These are phyloP conservation scores for Fraxinus americana DNA, from an alignment of 257 asterid species.

Conservation along the genomic window DNA sequence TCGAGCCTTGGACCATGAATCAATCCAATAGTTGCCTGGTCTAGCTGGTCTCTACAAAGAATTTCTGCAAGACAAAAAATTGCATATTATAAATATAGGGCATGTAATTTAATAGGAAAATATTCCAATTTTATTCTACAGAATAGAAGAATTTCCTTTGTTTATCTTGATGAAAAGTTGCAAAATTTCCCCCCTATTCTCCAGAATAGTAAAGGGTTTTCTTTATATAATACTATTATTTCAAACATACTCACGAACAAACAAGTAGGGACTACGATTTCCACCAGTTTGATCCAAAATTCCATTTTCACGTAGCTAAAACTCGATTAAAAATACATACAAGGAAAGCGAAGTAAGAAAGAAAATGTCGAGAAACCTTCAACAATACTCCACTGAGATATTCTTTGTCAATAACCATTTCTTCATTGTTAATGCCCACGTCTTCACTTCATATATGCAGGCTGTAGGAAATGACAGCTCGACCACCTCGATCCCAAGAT, in stretches of 20 bases:
- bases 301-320: neutral
- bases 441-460: constrained; percentile 34
- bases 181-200: too few relatives aligned
- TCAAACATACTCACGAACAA: neutral
- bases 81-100: too few relatives aligned
- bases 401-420: constrained; percentile 9
- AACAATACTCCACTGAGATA: constrained; percentile 7
- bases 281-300: neutral
- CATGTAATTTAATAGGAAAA: too few relatives aligned
- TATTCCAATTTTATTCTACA: too few relatives aligned
- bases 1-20: too few relatives aligned
- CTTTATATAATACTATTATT: too few relatives aligned
- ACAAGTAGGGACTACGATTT: neutral
- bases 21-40: too few relatives aligned
- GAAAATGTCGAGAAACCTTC: constrained; percentile 30
- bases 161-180: too few relatives aligned
- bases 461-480: constrained; percentile 44
- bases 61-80: too few relatives aligned
- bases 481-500: neutral
- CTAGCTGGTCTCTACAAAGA: too few relatives aligned
- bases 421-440: constrained; percentile 15
- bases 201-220: neutral
- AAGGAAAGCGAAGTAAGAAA: constrained; percentile 1
- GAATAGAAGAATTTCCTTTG: too few relatives aligned
- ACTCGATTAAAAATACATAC: neutral